Base-by-base conservation (phyloP, 2,329 filamentous ascomycete genomes). In the Paraphaeosphaeria sporulosa region DNA sequence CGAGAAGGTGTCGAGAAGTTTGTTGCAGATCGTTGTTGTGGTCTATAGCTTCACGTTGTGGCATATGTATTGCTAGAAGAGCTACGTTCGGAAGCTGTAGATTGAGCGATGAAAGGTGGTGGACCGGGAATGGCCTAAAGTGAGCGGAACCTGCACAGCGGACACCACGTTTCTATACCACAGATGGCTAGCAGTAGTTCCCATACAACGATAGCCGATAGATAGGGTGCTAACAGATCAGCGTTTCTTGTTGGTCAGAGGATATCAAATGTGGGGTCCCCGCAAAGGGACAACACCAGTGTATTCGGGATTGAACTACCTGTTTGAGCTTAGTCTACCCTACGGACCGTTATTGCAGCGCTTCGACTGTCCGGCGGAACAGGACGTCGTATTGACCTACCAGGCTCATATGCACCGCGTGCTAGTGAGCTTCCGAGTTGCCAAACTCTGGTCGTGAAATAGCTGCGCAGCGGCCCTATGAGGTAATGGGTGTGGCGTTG, bases 211-310 rank as follows among this genome's bases (percentile, higher is more conserved):
- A 47, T 54, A 54, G 25, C 38, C 51, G 51, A 54, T 54, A 32
- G 25, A 43, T 21, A 32, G n/a, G 7, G 21, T 32, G 51, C 34
- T 30, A 53, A 23, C 38, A 44, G 38, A 27, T 54, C 25, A 54
- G 51, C 36, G 38, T 12, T 40, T 40, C 13, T 23, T 34, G 48
- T 25, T 51, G 34, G 48, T 34, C 19, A 51, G 38, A 30, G 12
- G 19, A n/a, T 44, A 55, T 55, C 52, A 55, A 46, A 50, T 58
- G 55, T 50, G 46, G 56, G 56, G 56, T 48, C 43, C 44, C 54
- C 54, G 25, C 51, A 54, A 54, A 30, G 38, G 42, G 25, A 47
- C 42, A 21, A 34, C 25, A 46, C 38, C 47, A 58, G 48, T 38
- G 15, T 25, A 42, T 19, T 46, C 36, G 36, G 57, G 57, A 59